These are phyloP conservation scores for Lactarius indigo DNA, from an alignment of 768 basidiomycete genomes.

Conservation along the genomic window DNA sequence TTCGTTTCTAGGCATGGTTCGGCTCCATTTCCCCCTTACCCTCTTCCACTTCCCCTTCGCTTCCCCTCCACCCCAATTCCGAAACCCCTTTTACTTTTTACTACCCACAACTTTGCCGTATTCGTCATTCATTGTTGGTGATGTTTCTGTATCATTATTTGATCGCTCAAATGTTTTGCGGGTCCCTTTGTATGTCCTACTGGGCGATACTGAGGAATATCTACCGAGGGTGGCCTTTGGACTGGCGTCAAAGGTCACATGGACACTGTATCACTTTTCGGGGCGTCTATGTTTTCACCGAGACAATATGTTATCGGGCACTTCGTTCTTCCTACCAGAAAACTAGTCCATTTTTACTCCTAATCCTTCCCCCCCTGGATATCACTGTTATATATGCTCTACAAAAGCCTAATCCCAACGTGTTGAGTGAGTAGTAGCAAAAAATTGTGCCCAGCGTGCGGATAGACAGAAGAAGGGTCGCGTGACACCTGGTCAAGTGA, in stretches of 20 bases:
- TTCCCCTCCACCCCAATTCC: not conserved
- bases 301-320: slow-evolving; percentile 21
- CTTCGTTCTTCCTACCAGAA: slow-evolving; percentile 16
- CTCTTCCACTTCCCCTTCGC: not conserved
- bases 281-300: slow-evolving; percentile 19
- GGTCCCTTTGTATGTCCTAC: slow-evolving; percentile 18
- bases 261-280: slow-evolving; percentile 23
- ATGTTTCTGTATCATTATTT: slow-evolving; percentile 26
- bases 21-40: not conserved
- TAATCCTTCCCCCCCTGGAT: slow-evolving; percentile 20
- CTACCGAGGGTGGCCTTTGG: slow-evolving; percentile 21
- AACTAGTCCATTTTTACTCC: slow-evolving; percentile 18
- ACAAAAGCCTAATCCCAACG: slow-evolving; percentile 23
- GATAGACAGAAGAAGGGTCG: not conserved
- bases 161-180: slow-evolving; percentile 21
- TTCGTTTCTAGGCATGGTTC: slow-evolving; percentile 4
- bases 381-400: slow-evolving; percentile 23
- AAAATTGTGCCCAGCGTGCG: not conserved
- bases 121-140: slow-evolving; percentile 18
- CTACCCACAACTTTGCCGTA: slow-evolving; percentile 11
- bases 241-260: slow-evolving; percentile 21
- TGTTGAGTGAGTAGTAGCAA: slow-evolving; percentile 11
- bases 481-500: slow-evolving; percentile 24
- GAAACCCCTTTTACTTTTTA: slow-evolving; percentile 4
- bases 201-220: slow-evolving; percentile 14